Conservation (phyloP, 805 yeast species). For the Wickerhamomyces rabaulensis region DNA sequence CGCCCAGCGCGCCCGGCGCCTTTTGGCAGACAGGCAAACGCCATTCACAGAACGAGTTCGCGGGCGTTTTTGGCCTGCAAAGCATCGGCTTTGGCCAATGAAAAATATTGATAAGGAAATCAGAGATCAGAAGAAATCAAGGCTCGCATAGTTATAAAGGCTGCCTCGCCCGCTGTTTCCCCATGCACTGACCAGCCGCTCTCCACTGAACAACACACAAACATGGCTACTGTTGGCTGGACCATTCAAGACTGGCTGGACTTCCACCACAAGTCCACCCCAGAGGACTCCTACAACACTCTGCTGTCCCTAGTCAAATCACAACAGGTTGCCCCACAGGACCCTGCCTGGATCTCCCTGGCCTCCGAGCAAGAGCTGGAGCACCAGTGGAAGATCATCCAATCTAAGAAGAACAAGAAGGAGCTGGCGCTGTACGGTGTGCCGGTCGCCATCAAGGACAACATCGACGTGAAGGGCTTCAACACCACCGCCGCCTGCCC, state of each 20-base stretch:
- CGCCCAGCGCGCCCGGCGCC: neutral
- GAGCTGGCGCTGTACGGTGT: conserved; percentile 80
- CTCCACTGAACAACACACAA: neutral
- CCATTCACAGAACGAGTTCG: neutral
- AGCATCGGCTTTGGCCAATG: neutral
- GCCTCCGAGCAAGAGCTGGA: conserved; percentile 55
- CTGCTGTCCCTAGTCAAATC: conserved; percentile 42
- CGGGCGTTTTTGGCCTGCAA: neutral
- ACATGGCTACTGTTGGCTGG: conserved; percentile 53
- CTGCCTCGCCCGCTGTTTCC: neutral
- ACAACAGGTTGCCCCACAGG: conserved; percentile 43
- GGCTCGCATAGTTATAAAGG: neutral
- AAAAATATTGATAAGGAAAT: neutral
- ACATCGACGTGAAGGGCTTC: conserved; percentile 80
- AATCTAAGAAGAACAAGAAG: conserved; percentile 51
- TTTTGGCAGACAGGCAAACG: neutral
- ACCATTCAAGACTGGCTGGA: conserved; percentile 71
- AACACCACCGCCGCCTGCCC: conserved; percentile 97
- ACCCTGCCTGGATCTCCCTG: conserved; percentile 91
- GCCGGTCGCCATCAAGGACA: conserved; percentile 92
- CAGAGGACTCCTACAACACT: conserved; percentile 50
- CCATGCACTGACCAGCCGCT: neutral
- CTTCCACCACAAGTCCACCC: conserved; percentile 59
- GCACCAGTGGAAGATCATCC: conserved; percentile 77
- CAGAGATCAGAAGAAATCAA: neutral